Evolutionary conservation across 164 flowering plant species (phyloP).

Genomic region (Vitis labrusca): DNA sequence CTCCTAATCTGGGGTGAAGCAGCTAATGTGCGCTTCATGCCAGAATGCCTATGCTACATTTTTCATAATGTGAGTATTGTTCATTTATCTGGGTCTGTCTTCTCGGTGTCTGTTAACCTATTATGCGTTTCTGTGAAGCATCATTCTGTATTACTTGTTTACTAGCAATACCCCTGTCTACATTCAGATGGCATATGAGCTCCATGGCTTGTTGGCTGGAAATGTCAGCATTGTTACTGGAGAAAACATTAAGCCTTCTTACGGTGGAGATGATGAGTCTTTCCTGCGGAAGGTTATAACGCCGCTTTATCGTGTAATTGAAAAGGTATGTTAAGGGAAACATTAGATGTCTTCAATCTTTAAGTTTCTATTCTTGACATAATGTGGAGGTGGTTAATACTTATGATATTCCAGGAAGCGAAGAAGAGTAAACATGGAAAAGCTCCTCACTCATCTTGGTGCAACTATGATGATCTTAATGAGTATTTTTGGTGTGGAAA

Average conservation of each 20-base stretch:
- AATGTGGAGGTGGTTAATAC: not conserved
- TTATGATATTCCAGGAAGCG: slow-evolving; percentile 67
- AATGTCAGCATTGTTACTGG: slow-evolving; percentile 97
- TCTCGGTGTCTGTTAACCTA: not conserved
- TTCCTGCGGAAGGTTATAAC: slow-evolving; percentile 91
- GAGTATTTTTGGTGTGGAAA: slow-evolving; percentile 91
- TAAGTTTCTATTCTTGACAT: slow-evolving; percentile 6
- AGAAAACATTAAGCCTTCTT: slow-evolving; percentile 94
- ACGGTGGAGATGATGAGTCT: slow-evolving; percentile 99
- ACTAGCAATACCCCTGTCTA: not conserved
- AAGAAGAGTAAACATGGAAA: slow-evolving; percentile 66
- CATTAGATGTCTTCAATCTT: not conserved
- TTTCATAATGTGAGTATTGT: slow-evolving; percentile 80
- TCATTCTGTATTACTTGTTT: not conserved
- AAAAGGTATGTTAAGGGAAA: slow-evolving; percentile 49
- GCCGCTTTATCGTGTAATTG: slow-evolving; percentile 86
- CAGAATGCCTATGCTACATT: slow-evolving; percentile 96
- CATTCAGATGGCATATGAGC: slow-evolving; percentile 97
- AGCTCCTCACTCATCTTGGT: slow-evolving; percentile 85
- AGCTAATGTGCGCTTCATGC: slow-evolving; percentile 96
- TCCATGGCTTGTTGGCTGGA: slow-evolving; percentile 94
- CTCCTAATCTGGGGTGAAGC: slow-evolving; percentile 99
- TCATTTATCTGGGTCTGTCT: slow-evolving; percentile 2
- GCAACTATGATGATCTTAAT: slow-evolving; percentile 97
- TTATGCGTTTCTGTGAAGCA: not conserved